Conservation (phyloP, 2,329 filamentous ascomycete genomes). For the Alternaria tenuissima region DNA sequence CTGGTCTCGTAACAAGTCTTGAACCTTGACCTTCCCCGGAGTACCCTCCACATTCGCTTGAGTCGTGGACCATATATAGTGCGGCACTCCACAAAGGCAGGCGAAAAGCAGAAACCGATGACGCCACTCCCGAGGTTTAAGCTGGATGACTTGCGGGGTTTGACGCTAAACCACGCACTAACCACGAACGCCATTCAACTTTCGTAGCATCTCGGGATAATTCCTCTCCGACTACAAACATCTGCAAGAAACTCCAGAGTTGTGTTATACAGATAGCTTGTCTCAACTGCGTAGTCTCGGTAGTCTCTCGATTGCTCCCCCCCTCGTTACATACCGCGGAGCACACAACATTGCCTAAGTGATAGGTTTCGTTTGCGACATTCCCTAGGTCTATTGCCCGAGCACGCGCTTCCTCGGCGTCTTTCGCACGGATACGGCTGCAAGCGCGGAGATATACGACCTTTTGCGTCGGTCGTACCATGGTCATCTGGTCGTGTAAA, state of each 20-base stretch:
- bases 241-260: neutral
- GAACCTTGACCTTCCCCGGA: constrained; percentile 3
- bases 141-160: constrained; percentile 9
- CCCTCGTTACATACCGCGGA: neutral
- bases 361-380: neutral
- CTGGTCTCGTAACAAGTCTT: neutral
- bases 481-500: neutral
- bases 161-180: neutral
- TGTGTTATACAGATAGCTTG: neutral
- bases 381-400: neutral
- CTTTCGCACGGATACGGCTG: neutral
- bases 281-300: neutral
- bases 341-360: neutral
- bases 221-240: neutral
- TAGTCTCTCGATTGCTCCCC: neutral
- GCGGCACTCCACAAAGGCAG: neutral
- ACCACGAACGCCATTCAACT: neutral
- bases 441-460: neutral
- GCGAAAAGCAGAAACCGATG: constrained; percentile 2
- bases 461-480: neutral
- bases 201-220: constrained; percentile 7
- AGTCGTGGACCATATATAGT: neutral
- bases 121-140: constrained; percentile 6
- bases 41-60: neutral
- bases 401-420: neutral